Evolutionary conservation across 805 yeast species (phyloP).

Genomic region (Starmerella riodocensis): DNA sequence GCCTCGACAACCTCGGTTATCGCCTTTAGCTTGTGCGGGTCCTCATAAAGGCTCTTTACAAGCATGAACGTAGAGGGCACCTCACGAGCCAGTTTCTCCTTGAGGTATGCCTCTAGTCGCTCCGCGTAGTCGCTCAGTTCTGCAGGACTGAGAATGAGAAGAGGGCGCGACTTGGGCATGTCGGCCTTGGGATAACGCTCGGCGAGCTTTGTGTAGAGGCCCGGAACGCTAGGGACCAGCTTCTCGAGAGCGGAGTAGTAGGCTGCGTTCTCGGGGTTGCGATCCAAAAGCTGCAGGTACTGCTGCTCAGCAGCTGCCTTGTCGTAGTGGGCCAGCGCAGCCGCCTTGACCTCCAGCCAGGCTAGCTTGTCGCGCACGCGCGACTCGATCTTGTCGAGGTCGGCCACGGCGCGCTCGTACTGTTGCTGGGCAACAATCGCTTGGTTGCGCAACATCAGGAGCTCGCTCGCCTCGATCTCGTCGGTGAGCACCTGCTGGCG

Average conservation of each 20-base stretch:
- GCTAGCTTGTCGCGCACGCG: conserved; percentile 38
- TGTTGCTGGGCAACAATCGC: conserved; percentile 54
- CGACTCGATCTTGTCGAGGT: conserved; percentile 33
- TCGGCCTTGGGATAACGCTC: conserved; percentile 72
- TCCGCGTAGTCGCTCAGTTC: conserved; percentile 27
- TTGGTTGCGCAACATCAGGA: conserved; percentile 57
- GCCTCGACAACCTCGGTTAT: conserved; percentile 7
- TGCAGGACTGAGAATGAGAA: conserved; percentile 34
- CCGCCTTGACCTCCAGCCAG: conserved; percentile 53
- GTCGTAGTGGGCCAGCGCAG: conserved; percentile 46
- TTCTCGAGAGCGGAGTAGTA: conserved; percentile 59
- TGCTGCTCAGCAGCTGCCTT: conserved; percentile 47
- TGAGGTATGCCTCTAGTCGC: conserved; percentile 40
- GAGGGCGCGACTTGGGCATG: conserved; percentile 64
- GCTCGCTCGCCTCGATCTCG: conserved; percentile 67
- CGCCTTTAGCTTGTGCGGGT: conserved; percentile 5
- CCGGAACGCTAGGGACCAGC: conserved; percentile 32
- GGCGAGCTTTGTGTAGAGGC: conserved; percentile 50
- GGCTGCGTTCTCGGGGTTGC: conserved; percentile 68
- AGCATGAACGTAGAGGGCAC: conserved; percentile 84
- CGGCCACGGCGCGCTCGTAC: conserved; percentile 47
- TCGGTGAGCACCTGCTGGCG: conserved; percentile 28
- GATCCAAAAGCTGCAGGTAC: conserved; percentile 56
- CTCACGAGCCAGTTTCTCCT: conserved; percentile 55
- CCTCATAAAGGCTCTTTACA: conserved; percentile 40